Base-by-base conservation (phyloP, 164 flowering plant genomes). In the Aristolochia contorta region DNA sequence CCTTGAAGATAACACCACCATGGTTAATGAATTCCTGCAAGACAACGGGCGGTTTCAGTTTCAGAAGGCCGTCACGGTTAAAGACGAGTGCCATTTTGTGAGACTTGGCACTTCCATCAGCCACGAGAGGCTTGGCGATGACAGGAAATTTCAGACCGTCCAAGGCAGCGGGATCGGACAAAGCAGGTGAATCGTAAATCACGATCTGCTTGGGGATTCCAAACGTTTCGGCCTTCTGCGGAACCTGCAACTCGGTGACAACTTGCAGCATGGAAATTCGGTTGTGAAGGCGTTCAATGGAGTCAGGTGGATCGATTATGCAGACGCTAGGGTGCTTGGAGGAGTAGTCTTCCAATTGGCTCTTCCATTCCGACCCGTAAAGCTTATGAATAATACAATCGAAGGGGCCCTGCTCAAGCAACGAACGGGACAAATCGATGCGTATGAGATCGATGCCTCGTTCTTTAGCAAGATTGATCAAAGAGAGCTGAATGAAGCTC, bases 1-100 rank as follows among this genome's bases (percentile, higher is more conserved):
- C 91, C 79, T 89, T 89, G 64, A 89, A 89, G 19, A 89, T 84
- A 0, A 89, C 93, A 0, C 96, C 96, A 2, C 93, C 96, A 48
- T 89, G 93, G 63, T 89, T 89, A 54, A 89, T 85, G 63, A 89
- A 89, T 64, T 89, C 93, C 67, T 89, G 96, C 61, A 89, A 56
- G 2, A 89, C 91, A 25, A 83, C 74, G 3, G 93, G 93, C 5
- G 86, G 78, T 56, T 75, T 77, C 61, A 84, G 73, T 71, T 74
- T 81, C 12, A 65, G 68, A 60, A 89, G 43, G 12, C 86, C 87
- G 7, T 75, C 85, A 13, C 52, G 65, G 62, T 80, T 79, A 60
- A 71, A 89, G 19, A 89, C 79, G 21, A 86, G 69, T 7, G 81
- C 68, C 94, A 89, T 89, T 64, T 89, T 79, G 69, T 89, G 96